Evolutionary conservation across 1,284 basidiomycete species (phyloP), one percentile per base, ranked within the genome.

Genomic region (Puccinia triticina): DNA sequence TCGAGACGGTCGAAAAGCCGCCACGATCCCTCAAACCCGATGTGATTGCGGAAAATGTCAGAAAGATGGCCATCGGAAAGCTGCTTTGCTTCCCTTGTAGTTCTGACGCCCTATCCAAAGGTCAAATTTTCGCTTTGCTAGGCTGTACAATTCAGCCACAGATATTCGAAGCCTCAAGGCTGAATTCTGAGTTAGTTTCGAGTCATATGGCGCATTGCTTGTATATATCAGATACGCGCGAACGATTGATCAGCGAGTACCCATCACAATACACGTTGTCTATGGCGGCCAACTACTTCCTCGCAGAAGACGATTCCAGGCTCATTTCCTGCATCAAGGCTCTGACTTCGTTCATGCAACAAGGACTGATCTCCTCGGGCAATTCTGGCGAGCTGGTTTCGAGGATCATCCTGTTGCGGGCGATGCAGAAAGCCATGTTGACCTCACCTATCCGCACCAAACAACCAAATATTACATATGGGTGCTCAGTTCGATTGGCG

Each of bases 181-280:
- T 66, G 64, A 43, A 66, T 43, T 66, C 21, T 5, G 34, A 66
- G 64, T 43, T 66, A 21, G 23, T 23, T n/a, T 66, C 23, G 7
- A 66, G 64, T 66, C 37, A 66, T 43, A 7, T 66, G 34, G 64
- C 64, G 4, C 64, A 66, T 3, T 61, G 59, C 18, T 66, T 66
- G 64, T 43, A 66, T 21, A 66, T 61, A 10, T 61, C 59, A 18
- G 29, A 29, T 5, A 34, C 5, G 12, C 29, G 59, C 37, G 23
- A 66, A 40, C n/a, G 64, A 66, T 21, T 40, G 34, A 23, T 66
- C 34, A 66, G 64, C 37, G 18, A 66, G 5, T 66, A 66, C 64
- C 64, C 64, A 66, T 66, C 64, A 34, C 64, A 66, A 23, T 66
- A 40, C 23, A 40, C 34, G 23, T 40, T 66, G 7, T 66, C 64